phyloP scores from a whole-genome alignment of 805 yeast species.

The Yamadazyma tumulicola region DNA sequence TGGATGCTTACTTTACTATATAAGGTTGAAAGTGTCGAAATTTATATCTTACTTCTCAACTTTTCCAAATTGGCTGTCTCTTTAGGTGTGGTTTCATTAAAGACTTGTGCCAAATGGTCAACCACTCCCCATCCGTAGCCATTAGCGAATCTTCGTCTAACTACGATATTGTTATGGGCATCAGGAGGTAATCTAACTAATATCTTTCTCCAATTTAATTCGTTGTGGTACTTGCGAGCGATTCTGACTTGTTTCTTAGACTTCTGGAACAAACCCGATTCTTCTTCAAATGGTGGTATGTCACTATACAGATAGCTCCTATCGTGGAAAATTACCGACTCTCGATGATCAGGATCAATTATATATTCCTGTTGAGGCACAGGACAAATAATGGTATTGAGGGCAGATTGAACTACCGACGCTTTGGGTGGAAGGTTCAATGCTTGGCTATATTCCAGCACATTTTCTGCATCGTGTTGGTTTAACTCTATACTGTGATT shows the following conservation, averaged over 20 bases:
- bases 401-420: constrained; percentile 39
- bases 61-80: not conserved
- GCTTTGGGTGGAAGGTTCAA: constrained; percentile 46
- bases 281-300: constrained; percentile 18
- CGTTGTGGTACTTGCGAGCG: constrained; percentile 39
- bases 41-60: constrained; percentile 12
- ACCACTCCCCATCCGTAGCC: constrained; percentile 48
- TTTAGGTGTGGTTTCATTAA: constrained; percentile 7
- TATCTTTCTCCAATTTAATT: constrained; percentile 42
- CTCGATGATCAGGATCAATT: constrained; percentile 30
- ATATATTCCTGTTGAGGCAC: constrained; percentile 33
- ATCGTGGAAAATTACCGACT: constrained; percentile 41
- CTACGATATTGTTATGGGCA: constrained; percentile 45
- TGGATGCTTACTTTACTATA: too few species aligned
- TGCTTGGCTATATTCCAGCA: constrained; percentile 3
- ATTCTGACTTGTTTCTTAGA: constrained; percentile 37
- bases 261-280: constrained; percentile 19
- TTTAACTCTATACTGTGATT: constrained; percentile 7
- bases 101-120: constrained; percentile 32
- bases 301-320: constrained; percentile 33
- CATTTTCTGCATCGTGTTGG: constrained; percentile 13
- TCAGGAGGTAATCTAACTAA: constrained; percentile 43
- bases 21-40: too few species aligned
- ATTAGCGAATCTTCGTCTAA: constrained; percentile 40
- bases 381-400: constrained; percentile 38